Conservation (phyloP, 352 stramenopile species). For the Phytophthora agathidicida region DNA sequence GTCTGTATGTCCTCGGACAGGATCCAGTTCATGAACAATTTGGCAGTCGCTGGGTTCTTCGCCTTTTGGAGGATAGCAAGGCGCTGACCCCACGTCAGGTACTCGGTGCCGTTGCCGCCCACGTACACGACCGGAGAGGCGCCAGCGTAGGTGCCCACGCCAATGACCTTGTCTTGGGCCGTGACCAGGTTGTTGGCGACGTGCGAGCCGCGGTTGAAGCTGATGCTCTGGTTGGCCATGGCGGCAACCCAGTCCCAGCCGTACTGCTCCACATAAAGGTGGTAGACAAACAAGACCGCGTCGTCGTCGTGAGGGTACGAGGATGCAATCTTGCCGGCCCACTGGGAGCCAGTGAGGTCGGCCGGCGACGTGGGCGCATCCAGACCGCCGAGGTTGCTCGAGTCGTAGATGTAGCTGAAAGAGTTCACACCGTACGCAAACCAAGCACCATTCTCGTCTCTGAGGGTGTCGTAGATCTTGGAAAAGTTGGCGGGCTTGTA, state of each 20-base stretch:
- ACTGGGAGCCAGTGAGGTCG: conserved; percentile 42
- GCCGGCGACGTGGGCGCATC: conserved; percentile 15
- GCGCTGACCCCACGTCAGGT: conserved; percentile 39
- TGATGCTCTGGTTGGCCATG: conserved; percentile 30
- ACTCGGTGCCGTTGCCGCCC: conserved; percentile 24
- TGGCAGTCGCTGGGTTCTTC: conserved; percentile 19
- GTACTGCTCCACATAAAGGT: conserved; percentile 43
- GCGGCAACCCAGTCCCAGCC: conserved; percentile 34
- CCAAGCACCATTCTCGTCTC: conserved; percentile 34
- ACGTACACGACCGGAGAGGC: conserved; percentile 12
- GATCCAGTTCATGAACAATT: conserved; percentile 34
- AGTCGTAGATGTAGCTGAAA: conserved; percentile 48
- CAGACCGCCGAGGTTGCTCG: conserved; percentile 18
- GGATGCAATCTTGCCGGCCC: conserved; percentile 45
- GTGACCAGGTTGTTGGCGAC: conserved; percentile 11
- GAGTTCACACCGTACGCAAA: conserved; percentile 35
- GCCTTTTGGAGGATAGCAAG: conserved; percentile 29
- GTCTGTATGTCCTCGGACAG: conserved; percentile 41
- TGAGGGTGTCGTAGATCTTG: conserved; percentile 50
- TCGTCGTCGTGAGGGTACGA: conserved; percentile 57
- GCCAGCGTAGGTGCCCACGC: conserved; percentile 14
- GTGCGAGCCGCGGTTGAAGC: conserved; percentile 23
- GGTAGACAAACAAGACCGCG: conserved; percentile 46
- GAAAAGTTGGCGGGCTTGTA: conserved; percentile 61
- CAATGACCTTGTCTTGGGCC: conserved; percentile 21